Evolutionary conservation across 805 yeast species (phyloP), one percentile per base, ranked within the genome.

Genomic region (Kockiozyma suomiensis): DNA sequence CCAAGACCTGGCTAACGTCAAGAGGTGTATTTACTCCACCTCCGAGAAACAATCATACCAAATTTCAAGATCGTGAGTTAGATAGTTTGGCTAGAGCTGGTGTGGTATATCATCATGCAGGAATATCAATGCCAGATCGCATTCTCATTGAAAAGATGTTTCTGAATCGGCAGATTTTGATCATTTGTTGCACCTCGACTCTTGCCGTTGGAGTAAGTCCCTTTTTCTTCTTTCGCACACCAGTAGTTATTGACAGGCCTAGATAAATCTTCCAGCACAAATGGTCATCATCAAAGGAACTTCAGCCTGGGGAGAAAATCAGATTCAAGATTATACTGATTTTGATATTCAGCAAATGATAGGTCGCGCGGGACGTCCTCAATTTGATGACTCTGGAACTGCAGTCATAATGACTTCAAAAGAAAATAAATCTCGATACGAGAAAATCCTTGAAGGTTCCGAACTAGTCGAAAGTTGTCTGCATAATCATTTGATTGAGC

Each of bases 281-380:
- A 70, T 83, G 58, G 87, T 83, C 0, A 72, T 84, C 2, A 76
- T 84, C n/a, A 84, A 84, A 61, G 87, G 87, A 0, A 84, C 88
- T 0, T 77, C 75, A 58, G 70, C 79, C 35, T 84, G 86, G 84
- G 72, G 70, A 19, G 72, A 73, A 3, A 74, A 76, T 15, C 75
- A 69, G 17, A 72, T 75, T 54, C 73, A 72, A 37, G 87, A 84
- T 59, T 84, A 83, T 68, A 76, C 84, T 1, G 82, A 81, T 48
- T 71, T 82, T 25, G 87, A 83, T 58, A 72, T 84, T 32, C 69
- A 82, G 43, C 87, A 85, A 64, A 85, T 84, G 88, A 78, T 84
- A 70, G 87, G 87, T 2, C 75, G 87, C 66, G 87, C 87, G 2
- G 87, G 88, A 2, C 51, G 68, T 50, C 86, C 86, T 0, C 84